phyloP scores from a whole-genome alignment of 2,329 filamentous ascomycete genomes.

The Xylariomycetidae sp. region DNA sequence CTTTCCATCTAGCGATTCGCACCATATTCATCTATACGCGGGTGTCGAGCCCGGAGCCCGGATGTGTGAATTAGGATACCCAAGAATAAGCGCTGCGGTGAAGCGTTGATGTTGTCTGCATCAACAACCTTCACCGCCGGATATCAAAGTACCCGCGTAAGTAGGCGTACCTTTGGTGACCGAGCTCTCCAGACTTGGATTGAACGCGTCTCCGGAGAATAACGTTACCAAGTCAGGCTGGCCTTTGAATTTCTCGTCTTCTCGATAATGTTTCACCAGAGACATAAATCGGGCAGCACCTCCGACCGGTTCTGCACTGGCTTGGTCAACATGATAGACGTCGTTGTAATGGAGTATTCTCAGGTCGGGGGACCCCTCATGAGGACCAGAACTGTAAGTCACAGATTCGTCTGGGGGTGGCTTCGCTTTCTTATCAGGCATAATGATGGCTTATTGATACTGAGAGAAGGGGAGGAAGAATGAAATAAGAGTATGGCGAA shows the following conservation, averaged over 20 bases:
- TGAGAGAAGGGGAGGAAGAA: not conserved
- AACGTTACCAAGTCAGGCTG: slow-evolving; percentile 69
- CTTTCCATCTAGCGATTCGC: no score
- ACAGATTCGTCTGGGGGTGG: slow-evolving; percentile 26
- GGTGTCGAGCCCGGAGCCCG: no score
- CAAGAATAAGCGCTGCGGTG: no score
- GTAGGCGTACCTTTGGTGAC: slow-evolving; percentile 71
- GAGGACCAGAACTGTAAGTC: slow-evolving; percentile 25
- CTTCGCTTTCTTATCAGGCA: slow-evolving; percentile 24
- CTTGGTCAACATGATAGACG: slow-evolving; percentile 79
- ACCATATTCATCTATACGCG: no score
- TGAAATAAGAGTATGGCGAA: not conserved
- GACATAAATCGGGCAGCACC: slow-evolving; percentile 78
- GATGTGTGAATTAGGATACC: no score
- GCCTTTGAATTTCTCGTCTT: slow-evolving; percentile 52
- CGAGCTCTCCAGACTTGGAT: slow-evolving; percentile 82
- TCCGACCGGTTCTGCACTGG: slow-evolving; percentile 76
- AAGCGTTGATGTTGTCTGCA: no score
- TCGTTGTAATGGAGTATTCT: slow-evolving; percentile 91
- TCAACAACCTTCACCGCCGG: not conserved
- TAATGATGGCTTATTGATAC: slow-evolving; percentile 5
- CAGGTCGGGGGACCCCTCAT: slow-evolving; percentile 56
- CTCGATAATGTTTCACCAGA: slow-evolving; percentile 69
- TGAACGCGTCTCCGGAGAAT: slow-evolving; percentile 91
- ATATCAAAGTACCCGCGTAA: not conserved